Conservation (phyloP, 768 basidiomycete species). For the Lactarius sp. region DNA sequence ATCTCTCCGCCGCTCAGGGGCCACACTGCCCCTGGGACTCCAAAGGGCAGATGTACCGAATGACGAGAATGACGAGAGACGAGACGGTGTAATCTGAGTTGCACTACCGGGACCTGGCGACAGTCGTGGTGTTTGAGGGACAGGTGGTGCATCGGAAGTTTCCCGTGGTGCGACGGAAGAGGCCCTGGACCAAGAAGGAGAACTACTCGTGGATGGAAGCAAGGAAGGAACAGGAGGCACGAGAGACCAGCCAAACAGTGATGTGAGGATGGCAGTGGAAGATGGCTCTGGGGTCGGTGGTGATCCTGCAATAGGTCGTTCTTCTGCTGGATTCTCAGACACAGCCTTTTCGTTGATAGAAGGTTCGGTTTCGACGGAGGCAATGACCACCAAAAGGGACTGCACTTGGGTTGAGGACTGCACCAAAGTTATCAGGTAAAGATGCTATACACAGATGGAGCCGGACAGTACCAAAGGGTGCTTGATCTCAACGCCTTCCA, state of each 20-base stretch:
- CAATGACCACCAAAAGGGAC: conserved; percentile 46
- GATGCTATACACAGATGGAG: not conserved
- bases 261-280: conserved; percentile 37
- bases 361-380: conserved; percentile 26
- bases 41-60: conserved; percentile 11
- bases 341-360: conserved; percentile 29
- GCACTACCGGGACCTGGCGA: conserved; percentile 9
- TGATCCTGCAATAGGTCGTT: not conserved
- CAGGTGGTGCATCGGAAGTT: conserved; percentile 30
- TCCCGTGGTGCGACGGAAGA: conserved; percentile 19
- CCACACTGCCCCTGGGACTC: conserved; percentile 21
- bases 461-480: conserved; percentile 64
- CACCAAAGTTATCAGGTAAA: conserved; percentile 6
- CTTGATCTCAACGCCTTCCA: conserved; percentile 53
- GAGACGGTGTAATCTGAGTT: conserved; percentile 23
- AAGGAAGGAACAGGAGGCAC: conserved; percentile 30
- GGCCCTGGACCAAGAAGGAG: conserved; percentile 28
- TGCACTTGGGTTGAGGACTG: conserved; percentile 58
- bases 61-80: not conserved
- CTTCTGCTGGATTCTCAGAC: conserved; percentile 15
- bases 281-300: conserved; percentile 30
- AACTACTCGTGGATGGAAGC: conserved; percentile 12
- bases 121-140: conserved; percentile 25
- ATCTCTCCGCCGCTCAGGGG: conserved; percentile 29
- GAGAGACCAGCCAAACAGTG: conserved; percentile 48